Evolutionary conservation across 306 rosid species (phyloP).

Genomic region (Lithocarpus polystachyus): DNA sequence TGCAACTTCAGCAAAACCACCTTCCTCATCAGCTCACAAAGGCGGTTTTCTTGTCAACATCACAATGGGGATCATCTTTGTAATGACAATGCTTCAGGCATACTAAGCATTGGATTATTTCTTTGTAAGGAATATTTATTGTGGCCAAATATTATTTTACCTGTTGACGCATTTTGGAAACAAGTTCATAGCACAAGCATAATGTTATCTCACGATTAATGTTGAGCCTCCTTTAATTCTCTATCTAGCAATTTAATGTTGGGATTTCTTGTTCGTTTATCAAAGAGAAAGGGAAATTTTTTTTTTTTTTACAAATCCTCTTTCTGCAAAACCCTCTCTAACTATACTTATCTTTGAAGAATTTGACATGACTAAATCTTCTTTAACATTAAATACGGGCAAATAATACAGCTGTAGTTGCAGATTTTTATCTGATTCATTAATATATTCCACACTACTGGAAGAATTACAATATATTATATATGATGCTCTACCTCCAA

Average conservation of each 20-base stretch:
- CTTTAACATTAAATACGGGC: neutral
- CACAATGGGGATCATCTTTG: constrained; percentile 30
- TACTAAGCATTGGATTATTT: constrained; percentile 22
- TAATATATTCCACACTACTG: neutral
- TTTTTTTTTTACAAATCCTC: neutral
- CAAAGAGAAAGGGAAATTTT: neutral
- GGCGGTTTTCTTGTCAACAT: constrained; percentile 26
- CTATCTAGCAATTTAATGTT: neutral
- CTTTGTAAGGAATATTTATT: constrained; percentile 9
- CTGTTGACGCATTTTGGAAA: neutral
- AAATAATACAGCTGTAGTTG: neutral
- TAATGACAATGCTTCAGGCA: constrained; percentile 34
- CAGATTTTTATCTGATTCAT: neutral
- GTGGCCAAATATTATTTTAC: constrained; percentile 2
- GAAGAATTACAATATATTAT: too few species aligned
- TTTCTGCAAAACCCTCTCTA: neutral
- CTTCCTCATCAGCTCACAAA: constrained; percentile 38
- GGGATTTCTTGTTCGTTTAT: neutral
- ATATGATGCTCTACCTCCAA: neutral
- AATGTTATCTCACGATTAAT: neutral
- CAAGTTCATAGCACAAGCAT: neutral
- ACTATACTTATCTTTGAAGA: neutral
- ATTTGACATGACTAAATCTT: neutral
- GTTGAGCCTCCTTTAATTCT: too few species aligned
- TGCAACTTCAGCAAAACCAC: constrained; percentile 26